A percentile compares a stretch with the other conserved stretches of the same genome.
phyloP scores from a whole-genome alignment of 331 rosid genomes.

The Acacia pycnantha region DNA sequence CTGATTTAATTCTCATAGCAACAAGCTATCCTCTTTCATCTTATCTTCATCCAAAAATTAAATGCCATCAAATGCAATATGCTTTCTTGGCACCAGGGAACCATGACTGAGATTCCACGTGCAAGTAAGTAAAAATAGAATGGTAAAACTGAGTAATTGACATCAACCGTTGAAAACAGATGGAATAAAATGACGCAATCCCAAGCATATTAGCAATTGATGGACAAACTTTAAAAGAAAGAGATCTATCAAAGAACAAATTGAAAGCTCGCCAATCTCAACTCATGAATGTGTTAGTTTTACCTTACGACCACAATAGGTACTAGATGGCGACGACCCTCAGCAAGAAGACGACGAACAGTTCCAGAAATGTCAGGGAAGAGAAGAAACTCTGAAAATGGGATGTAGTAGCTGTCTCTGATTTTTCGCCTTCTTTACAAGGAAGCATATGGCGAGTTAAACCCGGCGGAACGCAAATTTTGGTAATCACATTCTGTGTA shows the following conservation, averaged over 20 bases:
- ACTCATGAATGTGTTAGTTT: background rate
- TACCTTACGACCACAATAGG: constrained; percentile 41
- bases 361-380: constrained; percentile 22
- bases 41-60: background rate
- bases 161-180: background rate
- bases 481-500: constrained; percentile 44
- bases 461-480: constrained; percentile 44
- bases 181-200: background rate
- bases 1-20: background rate
- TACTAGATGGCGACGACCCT: constrained; percentile 12
- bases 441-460: constrained; percentile 54
- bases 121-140: background rate
- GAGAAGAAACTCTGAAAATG: constrained; percentile 50
- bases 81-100: background rate
- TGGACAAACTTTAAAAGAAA: background rate
- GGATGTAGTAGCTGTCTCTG: constrained; percentile 22
- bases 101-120: background rate
- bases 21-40: background rate
- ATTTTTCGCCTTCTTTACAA: constrained; percentile 12
- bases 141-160: background rate
- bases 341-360: constrained; percentile 49
- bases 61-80: background rate
- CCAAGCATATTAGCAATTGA: background rate
- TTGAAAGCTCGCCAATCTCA: background rate
- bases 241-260: background rate